Percentiles rank a stretch among this genome's conserved stretches.
These are phyloP conservation scores for Xerocomus amazonicus DNA, from an alignment of 1,284 basidiomycete genomes.

Conservation along the genomic window DNA sequence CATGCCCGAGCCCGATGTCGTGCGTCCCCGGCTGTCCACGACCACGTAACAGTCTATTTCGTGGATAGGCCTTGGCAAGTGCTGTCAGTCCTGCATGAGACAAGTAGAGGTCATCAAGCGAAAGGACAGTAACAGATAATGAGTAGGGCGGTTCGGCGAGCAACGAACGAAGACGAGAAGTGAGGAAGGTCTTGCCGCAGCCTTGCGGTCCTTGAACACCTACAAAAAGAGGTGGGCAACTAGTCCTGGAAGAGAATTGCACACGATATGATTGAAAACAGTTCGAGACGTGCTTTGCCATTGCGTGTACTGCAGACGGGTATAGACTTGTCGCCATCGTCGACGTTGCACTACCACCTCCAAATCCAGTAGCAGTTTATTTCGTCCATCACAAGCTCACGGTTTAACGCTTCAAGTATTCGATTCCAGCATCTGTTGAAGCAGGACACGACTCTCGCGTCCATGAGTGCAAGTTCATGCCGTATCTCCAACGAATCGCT, in stretches of 20 bases:
- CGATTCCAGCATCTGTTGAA: too few relatives aligned
- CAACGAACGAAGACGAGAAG: conserved; percentile 48
- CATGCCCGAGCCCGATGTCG: conserved; percentile 63
- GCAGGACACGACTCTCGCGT: too few relatives aligned
- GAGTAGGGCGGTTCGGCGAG: conserved; percentile 49
- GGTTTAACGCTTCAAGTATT: too few relatives aligned
- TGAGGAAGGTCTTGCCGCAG: conserved; percentile 76
- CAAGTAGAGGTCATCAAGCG: conserved; percentile 86
- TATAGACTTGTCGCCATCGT: conserved; percentile 13
- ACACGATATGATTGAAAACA: conserved; percentile 34
- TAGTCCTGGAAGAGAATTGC: conserved; percentile 13
- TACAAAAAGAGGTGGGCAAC: conserved; percentile 57
- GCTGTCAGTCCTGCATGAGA: conserved; percentile 54
- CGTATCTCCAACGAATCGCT: too few relatives aligned
- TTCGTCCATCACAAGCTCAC: too few relatives aligned
- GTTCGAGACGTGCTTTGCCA: conserved; percentile 43
- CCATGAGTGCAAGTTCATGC: too few relatives aligned
- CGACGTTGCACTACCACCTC: neutral
- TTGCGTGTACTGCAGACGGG: conserved; percentile 36
- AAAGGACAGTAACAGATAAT: conserved; percentile 64
- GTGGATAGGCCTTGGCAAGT: conserved; percentile 52
- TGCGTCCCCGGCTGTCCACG: conserved; percentile 88
- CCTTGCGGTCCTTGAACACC: conserved; percentile 88
- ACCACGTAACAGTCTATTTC: conserved; percentile 68
- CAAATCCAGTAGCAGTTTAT: too few relatives aligned